Conservation (phyloP, 2,329 filamentous ascomycete genomes). For the Aspergillus sp. region DNA sequence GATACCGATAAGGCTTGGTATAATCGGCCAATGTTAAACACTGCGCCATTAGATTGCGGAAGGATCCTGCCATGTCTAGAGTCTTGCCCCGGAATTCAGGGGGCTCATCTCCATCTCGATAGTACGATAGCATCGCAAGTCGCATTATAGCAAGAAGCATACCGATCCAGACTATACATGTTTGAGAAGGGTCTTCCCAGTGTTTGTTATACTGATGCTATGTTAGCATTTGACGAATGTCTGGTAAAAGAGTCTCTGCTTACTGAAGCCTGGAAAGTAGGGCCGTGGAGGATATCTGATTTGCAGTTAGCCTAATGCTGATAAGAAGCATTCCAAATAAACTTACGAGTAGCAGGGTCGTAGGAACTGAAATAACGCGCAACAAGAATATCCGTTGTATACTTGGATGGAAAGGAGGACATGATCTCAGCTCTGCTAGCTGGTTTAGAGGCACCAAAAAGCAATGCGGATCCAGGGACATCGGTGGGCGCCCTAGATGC, state of each 20-base stretch:
- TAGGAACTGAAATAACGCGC: slow-evolving; percentile 84
- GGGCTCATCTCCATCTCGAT: slow-evolving; percentile 54
- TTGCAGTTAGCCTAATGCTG: slow-evolving; percentile 2
- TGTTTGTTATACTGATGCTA: slow-evolving; percentile 49
- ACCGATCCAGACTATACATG: slow-evolving; percentile 53
- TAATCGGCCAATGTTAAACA: slow-evolving; percentile 57
- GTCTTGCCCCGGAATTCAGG: slow-evolving; percentile 54
- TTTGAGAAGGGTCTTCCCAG: slow-evolving; percentile 52
- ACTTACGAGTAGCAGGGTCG: slow-evolving; percentile 54
- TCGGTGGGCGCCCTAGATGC: slow-evolving; percentile 52
- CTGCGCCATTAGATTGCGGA: slow-evolving; percentile 52
- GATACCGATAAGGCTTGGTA: slow-evolving; percentile 51
- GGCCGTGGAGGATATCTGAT: slow-evolving; percentile 66
- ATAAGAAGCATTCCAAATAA: not conserved
- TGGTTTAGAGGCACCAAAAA: slow-evolving; percentile 64
- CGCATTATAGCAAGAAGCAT: slow-evolving; percentile 59
- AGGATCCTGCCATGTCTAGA: slow-evolving; percentile 37
- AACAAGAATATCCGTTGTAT: slow-evolving; percentile 74
- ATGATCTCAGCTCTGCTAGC: slow-evolving; percentile 70
- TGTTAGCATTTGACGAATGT: slow-evolving; percentile 3
- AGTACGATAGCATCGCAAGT: slow-evolving; percentile 55
- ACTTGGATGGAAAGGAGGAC: slow-evolving; percentile 68
- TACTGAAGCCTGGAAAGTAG: slow-evolving; percentile 72
- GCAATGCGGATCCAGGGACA: slow-evolving; percentile 60
- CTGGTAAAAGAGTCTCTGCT: slow-evolving; percentile 2